A percentile compares a stretch with the other conserved stretches of the same genome.
These are phyloP conservation scores for Dryas octopetala DNA, from an alignment of 306 rosid species.

Conservation along the genomic window DNA sequence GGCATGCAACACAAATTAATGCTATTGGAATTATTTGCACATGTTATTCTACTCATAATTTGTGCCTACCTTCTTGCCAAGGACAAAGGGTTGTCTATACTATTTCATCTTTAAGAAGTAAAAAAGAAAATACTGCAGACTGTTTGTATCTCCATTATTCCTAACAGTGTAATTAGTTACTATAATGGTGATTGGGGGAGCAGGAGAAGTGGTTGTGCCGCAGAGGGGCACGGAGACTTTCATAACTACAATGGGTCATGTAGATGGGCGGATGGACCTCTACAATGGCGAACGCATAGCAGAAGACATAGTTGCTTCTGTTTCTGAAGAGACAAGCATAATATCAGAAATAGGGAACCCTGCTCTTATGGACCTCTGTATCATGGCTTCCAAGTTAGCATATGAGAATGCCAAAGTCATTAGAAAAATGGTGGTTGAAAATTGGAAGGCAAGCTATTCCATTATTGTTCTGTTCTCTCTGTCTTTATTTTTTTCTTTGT, in stretches of 20 bases:
- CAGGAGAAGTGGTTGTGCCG: conserved; percentile 61
- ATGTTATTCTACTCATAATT: too few relatives aligned
- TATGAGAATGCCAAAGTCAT: conserved; percentile 64
- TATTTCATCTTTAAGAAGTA: not conserved
- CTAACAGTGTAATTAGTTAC: not conserved
- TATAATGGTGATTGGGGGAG: conserved; percentile 23
- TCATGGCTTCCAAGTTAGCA: conserved; percentile 74
- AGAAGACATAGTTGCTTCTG: conserved; percentile 22
- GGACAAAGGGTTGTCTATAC: not conserved
- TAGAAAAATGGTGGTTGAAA: conserved; percentile 36
- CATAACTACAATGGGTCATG: conserved; percentile 61
- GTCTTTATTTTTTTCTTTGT: not conserved
- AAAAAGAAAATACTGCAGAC: not conserved
- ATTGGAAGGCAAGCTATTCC: conserved; percentile 63
- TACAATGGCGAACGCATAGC: conserved; percentile 25
- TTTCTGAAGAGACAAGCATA: conserved; percentile 22
- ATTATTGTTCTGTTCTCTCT: not conserved
- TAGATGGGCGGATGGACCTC: conserved; percentile 56
- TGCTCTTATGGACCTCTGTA: conserved; percentile 67
- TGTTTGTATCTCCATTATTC: not conserved
- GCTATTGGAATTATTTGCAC: not conserved
- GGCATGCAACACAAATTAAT: too few relatives aligned
- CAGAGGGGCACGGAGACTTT: conserved; percentile 60
- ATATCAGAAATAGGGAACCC: conserved; percentile 36
- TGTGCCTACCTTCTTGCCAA: not conserved